Evolutionary conservation across 2,329 filamentous ascomycete genomes (phyloP).

Genomic region (Arachnomyces sp.): DNA sequence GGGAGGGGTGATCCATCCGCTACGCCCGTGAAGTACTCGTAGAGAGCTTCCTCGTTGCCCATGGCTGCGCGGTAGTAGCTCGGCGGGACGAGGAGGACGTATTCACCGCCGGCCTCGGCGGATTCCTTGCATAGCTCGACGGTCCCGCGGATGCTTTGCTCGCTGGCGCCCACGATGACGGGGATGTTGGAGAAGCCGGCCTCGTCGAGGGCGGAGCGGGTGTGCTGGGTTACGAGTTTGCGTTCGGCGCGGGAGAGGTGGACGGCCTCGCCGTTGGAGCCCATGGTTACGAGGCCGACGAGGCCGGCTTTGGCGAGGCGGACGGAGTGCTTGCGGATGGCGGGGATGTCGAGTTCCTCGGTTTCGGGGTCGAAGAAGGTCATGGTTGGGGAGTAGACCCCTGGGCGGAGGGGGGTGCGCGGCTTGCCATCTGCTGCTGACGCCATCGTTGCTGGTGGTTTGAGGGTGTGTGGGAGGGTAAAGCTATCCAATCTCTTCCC

Average conservation of each 20-base stretch:
- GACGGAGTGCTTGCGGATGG: conserved; percentile 71
- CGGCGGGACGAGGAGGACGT: conserved; percentile 69
- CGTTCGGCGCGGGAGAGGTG: conserved; percentile 76
- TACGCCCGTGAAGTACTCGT: conserved; percentile 65
- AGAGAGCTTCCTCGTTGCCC: conserved; percentile 60
- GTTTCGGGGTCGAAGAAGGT: conserved; percentile 81
- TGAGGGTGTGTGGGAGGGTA: conserved; percentile 43
- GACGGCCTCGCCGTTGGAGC: conserved; percentile 82
- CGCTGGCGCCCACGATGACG: conserved; percentile 73
- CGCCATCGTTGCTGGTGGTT: conserved; percentile 76
- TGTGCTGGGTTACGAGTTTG: conserved; percentile 63
- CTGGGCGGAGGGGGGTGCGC: conserved; percentile 60
- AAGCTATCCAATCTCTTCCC: conserved; percentile 63
- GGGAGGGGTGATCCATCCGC: conserved; percentile 68
- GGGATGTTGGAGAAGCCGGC: conserved; percentile 69
- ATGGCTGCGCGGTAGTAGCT: conserved; percentile 74
- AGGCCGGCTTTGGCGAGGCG: conserved; percentile 70
- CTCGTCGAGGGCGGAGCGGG: conserved; percentile 70
- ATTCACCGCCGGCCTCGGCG: conserved; percentile 64
- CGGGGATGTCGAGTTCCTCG: conserved; percentile 73
- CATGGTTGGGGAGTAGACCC: conserved; percentile 83
- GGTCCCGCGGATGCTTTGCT: conserved; percentile 74
- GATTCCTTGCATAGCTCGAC: conserved; percentile 63
- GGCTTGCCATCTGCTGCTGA: conserved; percentile 44
- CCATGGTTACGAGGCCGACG: conserved; percentile 75